phyloP scores from a whole-genome alignment of 2,329 filamentous ascomycete genomes.

The Aspergillus sergii region DNA sequence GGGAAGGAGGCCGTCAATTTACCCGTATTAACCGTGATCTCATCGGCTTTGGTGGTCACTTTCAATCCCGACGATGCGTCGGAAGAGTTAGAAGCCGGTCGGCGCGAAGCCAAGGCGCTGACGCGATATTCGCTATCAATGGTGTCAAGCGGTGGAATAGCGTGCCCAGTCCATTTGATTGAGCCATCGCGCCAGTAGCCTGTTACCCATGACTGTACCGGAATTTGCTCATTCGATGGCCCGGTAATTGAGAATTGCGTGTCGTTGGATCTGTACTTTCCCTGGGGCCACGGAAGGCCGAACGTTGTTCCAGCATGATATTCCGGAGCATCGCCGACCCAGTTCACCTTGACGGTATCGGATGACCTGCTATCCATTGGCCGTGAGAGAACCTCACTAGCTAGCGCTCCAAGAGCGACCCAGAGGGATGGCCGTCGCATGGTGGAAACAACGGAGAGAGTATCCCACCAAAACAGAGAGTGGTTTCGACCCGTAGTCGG shows the following conservation, averaged over 20 bases:
- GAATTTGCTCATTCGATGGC: constrained; percentile 17
- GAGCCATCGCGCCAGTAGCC: constrained; percentile 64
- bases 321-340: constrained; percentile 45
- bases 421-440: background rate
- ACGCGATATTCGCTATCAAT: constrained; percentile 50
- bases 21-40: constrained; percentile 49
- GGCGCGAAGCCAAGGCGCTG: constrained; percentile 23
- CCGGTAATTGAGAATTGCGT: constrained; percentile 41
- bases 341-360: constrained; percentile 25
- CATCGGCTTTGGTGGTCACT: constrained; percentile 20
- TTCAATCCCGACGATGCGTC: constrained; percentile 5
- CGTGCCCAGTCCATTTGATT: constrained; percentile 64
- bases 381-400: background rate
- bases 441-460: background rate
- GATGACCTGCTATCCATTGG: background rate
- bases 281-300: constrained; percentile 47
- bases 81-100: background rate
- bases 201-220: constrained; percentile 59
- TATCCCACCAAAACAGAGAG: background rate
- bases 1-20: constrained; percentile 48
- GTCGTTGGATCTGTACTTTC: constrained; percentile 40
- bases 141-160: constrained; percentile 49
- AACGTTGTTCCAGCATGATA: constrained; percentile 46
- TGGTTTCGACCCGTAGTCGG: background rate
- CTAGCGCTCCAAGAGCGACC: background rate